These are phyloP conservation scores for Trichoderma aggressivum DNA, from an alignment of 2,329 filamentous ascomycete genomes.

Conservation along the genomic window DNA sequence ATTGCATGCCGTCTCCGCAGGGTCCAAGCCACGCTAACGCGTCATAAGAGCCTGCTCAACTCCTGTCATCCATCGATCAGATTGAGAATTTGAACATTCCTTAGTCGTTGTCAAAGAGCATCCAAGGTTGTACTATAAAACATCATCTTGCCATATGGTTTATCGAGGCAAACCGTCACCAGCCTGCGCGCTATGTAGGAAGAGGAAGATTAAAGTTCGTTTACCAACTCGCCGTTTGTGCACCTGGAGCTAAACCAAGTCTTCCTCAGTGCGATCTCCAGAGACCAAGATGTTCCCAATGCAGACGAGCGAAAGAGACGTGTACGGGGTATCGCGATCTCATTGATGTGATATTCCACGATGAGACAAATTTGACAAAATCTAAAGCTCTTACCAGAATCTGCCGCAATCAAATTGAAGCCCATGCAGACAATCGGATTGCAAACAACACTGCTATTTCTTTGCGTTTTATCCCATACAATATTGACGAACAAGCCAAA, in stretches of 20 bases:
- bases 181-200: neutral
- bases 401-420: neutral
- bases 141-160: neutral
- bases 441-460: neutral
- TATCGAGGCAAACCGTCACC: neutral
- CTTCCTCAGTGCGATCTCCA: neutral
- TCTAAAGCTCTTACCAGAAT: neutral
- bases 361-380: neutral
- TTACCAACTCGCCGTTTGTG: neutral
- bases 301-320: neutral
- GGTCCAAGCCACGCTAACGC: neutral
- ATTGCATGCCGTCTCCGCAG: neutral
- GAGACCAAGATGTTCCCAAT: neutral
- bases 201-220: neutral
- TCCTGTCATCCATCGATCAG: neutral
- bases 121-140: neutral
- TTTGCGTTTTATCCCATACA: neutral
- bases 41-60: neutral
- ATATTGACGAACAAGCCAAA: neutral
- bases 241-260: neutral
- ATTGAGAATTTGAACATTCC: neutral
- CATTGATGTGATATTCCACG: neutral
- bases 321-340: neutral
- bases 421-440: neutral
- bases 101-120: neutral